Base-by-base conservation (phyloP, 495 filamentous ascomycete genomes). In the Friedmanniomyces simplex region DNA sequence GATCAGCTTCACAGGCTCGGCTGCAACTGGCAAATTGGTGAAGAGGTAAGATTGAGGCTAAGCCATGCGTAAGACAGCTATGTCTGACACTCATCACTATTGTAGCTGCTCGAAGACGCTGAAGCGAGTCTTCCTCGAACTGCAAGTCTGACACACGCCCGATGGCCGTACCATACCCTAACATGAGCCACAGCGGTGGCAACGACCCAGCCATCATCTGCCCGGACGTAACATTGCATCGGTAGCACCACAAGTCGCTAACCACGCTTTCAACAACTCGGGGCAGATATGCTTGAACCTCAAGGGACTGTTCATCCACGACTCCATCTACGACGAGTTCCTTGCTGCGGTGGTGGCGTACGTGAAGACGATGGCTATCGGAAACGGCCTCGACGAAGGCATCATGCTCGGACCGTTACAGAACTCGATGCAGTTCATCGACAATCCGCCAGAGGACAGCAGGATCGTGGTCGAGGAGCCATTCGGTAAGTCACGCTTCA, bases 1-100 rank as follows among this genome's bases (percentile, higher is more conserved):
- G 72, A 82, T 87, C 65, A 77, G 71, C 54, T 88, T 88, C 68
- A 88, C 84, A 0, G 85, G 85, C 4, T 83, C 81, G 6, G 80
- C 76, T 28, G 66, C 74, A 0, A 85, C 82, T 0, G 85, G 85
- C 13, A 83, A 83, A 67, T 76, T 73, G 39, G 78, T 88, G 47
- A 79, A 84, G 74, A 78, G 72, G 16, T n/a, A n/a, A n/a, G n/a
- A n/a, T n/a, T n/a, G n/a, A n/a, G n/a, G n/a, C n/a, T n/a, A n/a
- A n/a, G n/a, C n/a, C n/a, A n/a, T n/a, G n/a, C n/a, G n/a, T n/a
- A n/a, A n/a, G n/a, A n/a, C n/a, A n/a, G n/a, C n/a, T n/a, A n/a
- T n/a, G n/a, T n/a, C n/a, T n/a, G n/a, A n/a, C n/a, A n/a, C n/a
- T n/a, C n/a, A n/a, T n/a, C n/a, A n/a, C n/a, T n/a, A n/a, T n/a